Evolutionary conservation across 2,329 filamentous ascomycete species (phyloP).

Genomic region (Graphilbum sp.): DNA sequence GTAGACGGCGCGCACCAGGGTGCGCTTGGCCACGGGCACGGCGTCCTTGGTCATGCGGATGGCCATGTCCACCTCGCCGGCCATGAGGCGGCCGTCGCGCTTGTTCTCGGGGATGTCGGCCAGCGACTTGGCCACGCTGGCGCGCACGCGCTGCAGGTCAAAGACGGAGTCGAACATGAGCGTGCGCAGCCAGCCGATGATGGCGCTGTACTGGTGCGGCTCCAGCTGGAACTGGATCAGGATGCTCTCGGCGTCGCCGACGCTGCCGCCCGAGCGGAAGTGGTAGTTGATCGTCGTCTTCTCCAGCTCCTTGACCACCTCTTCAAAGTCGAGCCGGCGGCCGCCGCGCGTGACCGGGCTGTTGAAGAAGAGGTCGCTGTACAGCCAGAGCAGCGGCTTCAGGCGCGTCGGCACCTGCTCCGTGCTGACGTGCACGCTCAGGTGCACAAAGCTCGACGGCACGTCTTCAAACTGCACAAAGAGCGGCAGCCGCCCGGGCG

Average conservation of each 20-base stretch:
- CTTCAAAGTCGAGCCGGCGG: slow-evolving; percentile 67
- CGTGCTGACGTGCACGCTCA: slow-evolving; percentile 69
- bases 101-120: slow-evolving; percentile 88
- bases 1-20: slow-evolving; percentile 75
- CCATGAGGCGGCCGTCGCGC: slow-evolving; percentile 61
- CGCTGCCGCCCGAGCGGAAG: slow-evolving; percentile 48
- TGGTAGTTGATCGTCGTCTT: slow-evolving; percentile 76
- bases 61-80: slow-evolving; percentile 52
- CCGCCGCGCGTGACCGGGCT: slow-evolving; percentile 68
- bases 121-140: slow-evolving; percentile 61
- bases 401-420: slow-evolving; percentile 61
- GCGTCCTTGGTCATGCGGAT: slow-evolving; percentile 67
- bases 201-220: slow-evolving; percentile 66
- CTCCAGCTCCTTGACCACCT: slow-evolving; percentile 82
- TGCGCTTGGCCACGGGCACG: slow-evolving; percentile 59
- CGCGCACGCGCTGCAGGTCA: slow-evolving; percentile 49
- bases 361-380: slow-evolving; percentile 87
- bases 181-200: slow-evolving; percentile 70
- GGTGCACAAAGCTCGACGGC: slow-evolving; percentile 78
- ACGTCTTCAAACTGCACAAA: slow-evolving; percentile 98
- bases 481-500: slow-evolving; percentile 33
- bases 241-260: slow-evolving; percentile 70
- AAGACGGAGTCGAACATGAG: slow-evolving; percentile 84
- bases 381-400: slow-evolving; percentile 71
- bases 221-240: slow-evolving; percentile 75